phyloP scores from a whole-genome alignment of 1,139 yeast species.

The Hanseniaspora uvarum region DNA sequence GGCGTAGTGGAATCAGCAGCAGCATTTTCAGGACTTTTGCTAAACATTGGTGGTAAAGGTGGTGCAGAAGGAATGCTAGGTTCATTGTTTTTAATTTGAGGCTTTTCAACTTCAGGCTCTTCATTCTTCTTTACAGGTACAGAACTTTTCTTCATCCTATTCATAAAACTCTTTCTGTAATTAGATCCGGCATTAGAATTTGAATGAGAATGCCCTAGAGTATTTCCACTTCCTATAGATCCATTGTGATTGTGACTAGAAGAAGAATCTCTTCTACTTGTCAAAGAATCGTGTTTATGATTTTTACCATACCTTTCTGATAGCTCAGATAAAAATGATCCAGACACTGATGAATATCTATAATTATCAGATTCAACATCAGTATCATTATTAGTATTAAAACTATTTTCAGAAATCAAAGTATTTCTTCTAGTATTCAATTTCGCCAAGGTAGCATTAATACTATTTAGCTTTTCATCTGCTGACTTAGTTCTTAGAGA shows the following conservation, averaged over 20 bases:
- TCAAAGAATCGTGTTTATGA: constrained; percentile 23
- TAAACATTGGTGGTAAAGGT: not conserved
- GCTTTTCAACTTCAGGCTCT: not conserved
- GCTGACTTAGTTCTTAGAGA: constrained; percentile 25
- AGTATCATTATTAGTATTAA: constrained; percentile 16
- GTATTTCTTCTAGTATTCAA: constrained; percentile 13
- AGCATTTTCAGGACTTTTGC: not conserved
- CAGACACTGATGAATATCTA: constrained; percentile 10
- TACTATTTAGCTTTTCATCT: constrained; percentile 21
- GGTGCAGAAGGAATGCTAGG: not conserved
- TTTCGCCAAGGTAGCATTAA: constrained; percentile 21
- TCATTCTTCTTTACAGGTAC: constrained; percentile 16
- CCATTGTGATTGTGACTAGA: not conserved
- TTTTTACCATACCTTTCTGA: constrained; percentile 26
- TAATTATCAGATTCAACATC: constrained; percentile 18
- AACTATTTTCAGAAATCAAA: constrained; percentile 12
- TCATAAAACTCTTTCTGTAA: constrained; percentile 27
- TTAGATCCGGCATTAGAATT: constrained; percentile 19
- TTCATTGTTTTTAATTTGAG: not conserved
- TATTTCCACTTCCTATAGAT: constrained; percentile 1
- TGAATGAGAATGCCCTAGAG: constrained; percentile 8
- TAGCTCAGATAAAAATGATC: constrained; percentile 27
- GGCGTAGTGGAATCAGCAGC: constrained; percentile 17
- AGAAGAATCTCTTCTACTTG: not conserved
- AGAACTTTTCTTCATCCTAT: constrained; percentile 27